Evolutionary conservation across 108 stramenopile species (phyloP), one percentile per base, ranked within the genome.

Genomic region (Skeletonema costatum): DNA sequence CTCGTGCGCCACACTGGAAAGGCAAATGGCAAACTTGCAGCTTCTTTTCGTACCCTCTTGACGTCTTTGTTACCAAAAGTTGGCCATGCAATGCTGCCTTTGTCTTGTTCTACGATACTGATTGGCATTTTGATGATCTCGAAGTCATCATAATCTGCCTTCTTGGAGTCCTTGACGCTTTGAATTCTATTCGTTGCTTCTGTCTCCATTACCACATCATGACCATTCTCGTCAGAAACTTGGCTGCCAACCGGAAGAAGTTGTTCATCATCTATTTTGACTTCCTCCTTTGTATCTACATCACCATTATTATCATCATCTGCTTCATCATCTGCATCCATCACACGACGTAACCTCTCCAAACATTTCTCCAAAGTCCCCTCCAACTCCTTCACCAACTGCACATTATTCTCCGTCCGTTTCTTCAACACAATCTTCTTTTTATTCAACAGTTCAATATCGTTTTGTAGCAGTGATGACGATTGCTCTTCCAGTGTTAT

Each of bases 351-450:
- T 61, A 74, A 61, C 66, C 61, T 62, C 36, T 66, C 66, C 73
- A 74, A 61, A 70, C 70, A 72, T 59, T 64, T 68, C 32, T 68
- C 67, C 74, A 83, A 64, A 8, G 82, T 51, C 64, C 38, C 46
- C 32, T 79, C 82, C 60, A 73, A 63, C 32, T 66, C 60, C 30
- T 67, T 60, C 13, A 76, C 71, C 76, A 83, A 58, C 17, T 69
- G 58, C 11, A 51, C 19, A 46, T 66, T 73, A 21, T 68, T 46
- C n/a, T 83, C 82, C 42, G 32, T 68, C n/a, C 59, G 32, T 38
- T 74, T 79, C 21, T 68, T 75, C 48, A 62, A 63, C n/a, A 59
- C 10, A 46, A 69, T 17, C 39, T 69, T 78, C 25, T 70, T 36
- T 12, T 63, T 33, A 11, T 65, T 66, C 32, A 78, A 25, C 8